phyloP scores from a whole-genome alignment of 768 basidiomycete species.

The Tulasnella sp. region DNA sequence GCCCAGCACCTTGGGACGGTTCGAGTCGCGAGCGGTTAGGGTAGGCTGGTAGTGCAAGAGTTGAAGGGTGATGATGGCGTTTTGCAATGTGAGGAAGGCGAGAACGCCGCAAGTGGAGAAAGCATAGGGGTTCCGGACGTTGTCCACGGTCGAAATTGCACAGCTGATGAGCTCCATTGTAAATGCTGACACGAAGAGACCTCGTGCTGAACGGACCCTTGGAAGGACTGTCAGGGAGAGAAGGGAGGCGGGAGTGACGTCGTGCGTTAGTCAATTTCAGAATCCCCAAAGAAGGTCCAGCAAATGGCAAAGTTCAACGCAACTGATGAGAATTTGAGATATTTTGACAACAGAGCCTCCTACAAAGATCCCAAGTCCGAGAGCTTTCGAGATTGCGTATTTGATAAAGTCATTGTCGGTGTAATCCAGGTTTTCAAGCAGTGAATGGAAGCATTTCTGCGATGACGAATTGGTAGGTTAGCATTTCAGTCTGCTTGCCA shows the following conservation, averaged over 20 bases:
- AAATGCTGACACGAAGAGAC: slow-evolving; percentile 80
- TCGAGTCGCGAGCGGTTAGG: slow-evolving; percentile 18
- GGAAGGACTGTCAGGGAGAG: slow-evolving; percentile 46
- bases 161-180: slow-evolving; percentile 86
- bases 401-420: slow-evolving; percentile 76
- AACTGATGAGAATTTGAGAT: slow-evolving; percentile 79
- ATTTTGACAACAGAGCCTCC: slow-evolving; percentile 95
- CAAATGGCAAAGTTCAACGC: slow-evolving; percentile 29
- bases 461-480: not conserved
- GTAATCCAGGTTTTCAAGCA: slow-evolving; percentile 69
- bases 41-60: slow-evolving; percentile 57
- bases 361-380: slow-evolving; percentile 86
- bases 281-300: not conserved
- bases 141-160: slow-evolving; percentile 82
- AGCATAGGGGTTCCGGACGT: slow-evolving; percentile 75
- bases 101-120: slow-evolving; percentile 99
- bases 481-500: not conserved
- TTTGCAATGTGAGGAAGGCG: slow-evolving; percentile 84
- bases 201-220: slow-evolving; percentile 66
- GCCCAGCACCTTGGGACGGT: slow-evolving; percentile 26
- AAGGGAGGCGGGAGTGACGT: not conserved
- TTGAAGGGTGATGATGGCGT: slow-evolving; percentile 78
- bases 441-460: slow-evolving; percentile 83
- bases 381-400: slow-evolving; percentile 82
- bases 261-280: slow-evolving; percentile 11